These are phyloP conservation scores for Eucalyptus decipiens DNA, from an alignment of 345 rosid genomes.

Conservation along the genomic window DNA sequence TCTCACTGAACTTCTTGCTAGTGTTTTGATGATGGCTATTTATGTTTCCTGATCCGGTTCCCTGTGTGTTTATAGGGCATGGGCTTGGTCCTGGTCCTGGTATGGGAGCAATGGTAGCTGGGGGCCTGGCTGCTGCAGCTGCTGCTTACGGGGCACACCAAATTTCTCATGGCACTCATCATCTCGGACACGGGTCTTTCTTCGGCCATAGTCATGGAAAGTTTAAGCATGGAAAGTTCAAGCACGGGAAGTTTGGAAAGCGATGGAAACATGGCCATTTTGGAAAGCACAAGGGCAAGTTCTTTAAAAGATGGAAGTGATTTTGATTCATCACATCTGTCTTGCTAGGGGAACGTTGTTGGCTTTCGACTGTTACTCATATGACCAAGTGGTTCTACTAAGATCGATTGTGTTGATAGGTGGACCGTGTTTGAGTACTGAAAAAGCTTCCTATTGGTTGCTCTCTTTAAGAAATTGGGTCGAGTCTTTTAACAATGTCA, in stretches of 20 bases:
- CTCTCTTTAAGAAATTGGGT: not conserved
- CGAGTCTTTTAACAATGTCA: not conserved
- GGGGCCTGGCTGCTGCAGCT: slow-evolving; percentile 65
- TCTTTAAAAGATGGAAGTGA: slow-evolving; percentile 47
- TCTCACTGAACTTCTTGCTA: not conserved
- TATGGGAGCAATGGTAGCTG: slow-evolving; percentile 58
- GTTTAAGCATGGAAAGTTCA: slow-evolving; percentile 18
- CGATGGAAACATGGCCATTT: slow-evolving; percentile 58
- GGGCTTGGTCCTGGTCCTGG: slow-evolving; percentile 20
- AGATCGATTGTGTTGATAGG: not conserved
- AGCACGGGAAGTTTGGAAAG: slow-evolving; percentile 48
- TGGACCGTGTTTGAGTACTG: not conserved
- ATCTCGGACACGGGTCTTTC: slow-evolving; percentile 11
- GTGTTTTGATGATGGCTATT: not conserved
- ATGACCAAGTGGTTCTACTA: not conserved
- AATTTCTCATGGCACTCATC: slow-evolving; percentile 35
- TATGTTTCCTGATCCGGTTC: not conserved
- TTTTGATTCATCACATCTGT: not conserved
- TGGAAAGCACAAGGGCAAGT: slow-evolving; percentile 55
- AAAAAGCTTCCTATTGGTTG: not conserved
- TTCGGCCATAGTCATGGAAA: slow-evolving; percentile 44
- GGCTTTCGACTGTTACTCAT: not conserved
- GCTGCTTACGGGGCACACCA: slow-evolving; percentile 68
- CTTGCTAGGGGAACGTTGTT: not conserved
- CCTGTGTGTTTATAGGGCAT: slow-evolving; percentile 15